Evolutionary conservation across 495 filamentous ascomycete genomes (phyloP), one percentile per base, ranked within the genome.

Genomic region (Staphylotrichum longicolle): DNA sequence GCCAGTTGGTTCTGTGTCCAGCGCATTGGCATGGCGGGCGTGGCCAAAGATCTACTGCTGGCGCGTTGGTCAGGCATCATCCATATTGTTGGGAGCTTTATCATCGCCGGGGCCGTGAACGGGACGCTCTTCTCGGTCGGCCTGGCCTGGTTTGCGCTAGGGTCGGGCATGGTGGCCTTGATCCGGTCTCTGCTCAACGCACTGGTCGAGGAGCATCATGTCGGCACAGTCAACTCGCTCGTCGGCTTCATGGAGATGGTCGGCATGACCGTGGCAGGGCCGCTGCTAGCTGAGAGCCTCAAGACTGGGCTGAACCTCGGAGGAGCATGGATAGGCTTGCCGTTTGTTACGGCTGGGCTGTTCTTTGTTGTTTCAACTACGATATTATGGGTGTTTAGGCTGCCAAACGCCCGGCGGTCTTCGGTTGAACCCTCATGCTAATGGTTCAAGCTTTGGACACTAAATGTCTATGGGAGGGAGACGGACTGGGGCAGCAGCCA

Each of bases 191-290:
- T 74, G 14, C 51, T 72, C 32, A 74, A 71, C 46, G 52, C 68
- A 2, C 30, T 71, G 32, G 68, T 74, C n/a, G 72, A 74, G 60
- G 68, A 72, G 42, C 68, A 74, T 15, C 70, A 74, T 46, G 61
- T 71, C 20, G 72, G 68, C 20, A 71, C 64, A 1, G 49, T 73
- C 37, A 74, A 74, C 59, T 51, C 67, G 9, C 63, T 74, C 5
- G 39, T 74, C 11, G 63, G 67, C 14, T 61, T 71, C 57, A 61
- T 71, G 60, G 70, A 73, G 55, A 66, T 15, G 41, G 41, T 61
- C n/a, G 70, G 71, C 10, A 15, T 68, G 53, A 68, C 65, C 49
- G 9, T 66, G 12, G 68, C 66, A 3, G 61, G 69, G 7, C 71
- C 71, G 11, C 39, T 74, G 32, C 54, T 74, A n/a, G 66, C 66